Evolutionary conservation across 2,329 filamentous ascomycete species (phyloP), one percentile per base, ranked within the genome.

Genomic region (Daldinia sp.): DNA sequence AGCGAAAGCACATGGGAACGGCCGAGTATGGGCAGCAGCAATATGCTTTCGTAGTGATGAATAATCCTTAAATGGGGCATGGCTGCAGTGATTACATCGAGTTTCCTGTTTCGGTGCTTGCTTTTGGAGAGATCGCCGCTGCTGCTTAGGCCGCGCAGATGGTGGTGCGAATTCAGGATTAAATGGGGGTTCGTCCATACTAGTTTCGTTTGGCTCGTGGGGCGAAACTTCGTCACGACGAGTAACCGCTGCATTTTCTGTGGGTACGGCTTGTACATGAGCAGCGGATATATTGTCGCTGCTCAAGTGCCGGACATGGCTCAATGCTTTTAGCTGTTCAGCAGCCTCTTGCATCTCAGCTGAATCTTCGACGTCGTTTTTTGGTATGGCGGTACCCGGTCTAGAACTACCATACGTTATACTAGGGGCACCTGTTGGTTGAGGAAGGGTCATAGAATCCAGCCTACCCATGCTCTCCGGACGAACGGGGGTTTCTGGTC

Each of bases 1-100:
- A 0, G 89, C 88, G 74, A 97, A 94, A 2, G 92, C 91, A 74
- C 94, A 99, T 0, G 89, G 87, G 71, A 97, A 98, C 0, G 89
- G 88, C 17, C 88, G 83, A 0, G 88, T 90, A 65, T 91, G 89
- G 1, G 87, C 86, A 1, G 88, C 87, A 4, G 88, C 87, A 49
- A 90, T 84, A 70, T 90, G 88, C 70, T 90, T 90, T 29, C 87
- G 82, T 34, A 90, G 76, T 0, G 87, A 88, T 0, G 87, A 89
- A 0, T 84, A 86, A 71, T 90, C 87, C 68, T 89, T 89, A 72
- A 90, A 90, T 1, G 87, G 87, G 0, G 84, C 82, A 71, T 89
- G 87, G 52, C 82, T 87, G 72, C 87, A 90, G 53, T 86, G 79
- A 15, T 78, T 81, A 72, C 87, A 90, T 19, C 84, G 81, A 1